Conservation (phyloP, 768 basidiomycete species). For the Pulveroboletus sp. region DNA sequence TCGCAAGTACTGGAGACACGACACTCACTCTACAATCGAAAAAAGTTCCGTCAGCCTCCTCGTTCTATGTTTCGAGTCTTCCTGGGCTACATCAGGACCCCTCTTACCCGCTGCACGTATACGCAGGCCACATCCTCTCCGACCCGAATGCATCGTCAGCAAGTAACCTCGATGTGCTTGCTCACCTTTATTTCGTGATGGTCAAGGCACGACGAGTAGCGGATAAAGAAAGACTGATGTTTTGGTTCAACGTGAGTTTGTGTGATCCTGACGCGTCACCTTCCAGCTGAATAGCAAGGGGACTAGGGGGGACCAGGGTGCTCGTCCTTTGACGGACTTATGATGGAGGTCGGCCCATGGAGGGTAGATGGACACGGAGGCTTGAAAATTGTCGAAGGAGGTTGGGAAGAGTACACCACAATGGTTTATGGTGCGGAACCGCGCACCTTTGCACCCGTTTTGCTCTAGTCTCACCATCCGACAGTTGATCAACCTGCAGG, state of each 20-base stretch:
- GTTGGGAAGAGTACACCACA: slow-evolving; percentile 97
- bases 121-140: slow-evolving; percentile 80
- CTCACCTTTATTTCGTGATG: slow-evolving; percentile 87
- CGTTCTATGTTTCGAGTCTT: slow-evolving; percentile 75
- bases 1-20: background rate
- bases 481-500: slow-evolving; percentile 97
- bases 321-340: slow-evolving; percentile 92
- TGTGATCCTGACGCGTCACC: background rate
- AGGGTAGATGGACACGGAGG: slow-evolving; percentile 68
- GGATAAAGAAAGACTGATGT: slow-evolving; percentile 86
- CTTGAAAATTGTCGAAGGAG: slow-evolving; percentile 72
- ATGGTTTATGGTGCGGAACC: slow-evolving; percentile 77
- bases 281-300: background rate
- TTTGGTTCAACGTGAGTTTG: slow-evolving; percentile 90
- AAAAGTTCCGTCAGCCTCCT: slow-evolving; percentile 72
- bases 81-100: slow-evolving; percentile 75
- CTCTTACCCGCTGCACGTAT: slow-evolving; percentile 71
- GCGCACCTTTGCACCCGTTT: background rate
- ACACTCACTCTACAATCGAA: background rate
- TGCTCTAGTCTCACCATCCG: slow-evolving; percentile 8
- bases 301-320: slow-evolving; percentile 91
- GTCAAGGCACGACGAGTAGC: slow-evolving; percentile 81
- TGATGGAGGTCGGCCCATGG: slow-evolving; percentile 99
- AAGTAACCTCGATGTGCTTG: slow-evolving; percentile 54
- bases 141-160: slow-evolving; percentile 58